phyloP scores from a whole-genome alignment of 2,329 filamentous ascomycete species.

The Nannizziopsis barbatae region DNA sequence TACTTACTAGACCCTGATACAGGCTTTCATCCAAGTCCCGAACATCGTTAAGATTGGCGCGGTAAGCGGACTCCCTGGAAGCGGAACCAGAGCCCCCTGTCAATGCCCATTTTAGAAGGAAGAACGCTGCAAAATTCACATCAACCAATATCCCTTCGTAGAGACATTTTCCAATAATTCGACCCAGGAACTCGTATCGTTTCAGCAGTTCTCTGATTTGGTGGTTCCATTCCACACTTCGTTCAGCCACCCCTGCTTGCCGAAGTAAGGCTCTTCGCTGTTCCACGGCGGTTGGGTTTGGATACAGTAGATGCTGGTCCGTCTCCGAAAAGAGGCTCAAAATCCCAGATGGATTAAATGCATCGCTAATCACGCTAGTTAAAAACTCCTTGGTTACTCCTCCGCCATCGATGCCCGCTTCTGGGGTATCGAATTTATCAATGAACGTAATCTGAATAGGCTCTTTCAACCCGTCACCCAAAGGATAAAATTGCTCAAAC shows the following conservation, averaged over 20 bases:
- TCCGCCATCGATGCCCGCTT: slow-evolving; percentile 92
- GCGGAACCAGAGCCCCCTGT: slow-evolving; percentile 54
- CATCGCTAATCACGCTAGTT: slow-evolving; percentile 74
- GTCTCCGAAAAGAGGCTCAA: slow-evolving; percentile 69
- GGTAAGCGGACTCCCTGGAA: slow-evolving; percentile 60
- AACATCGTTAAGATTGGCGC: slow-evolving; percentile 88
- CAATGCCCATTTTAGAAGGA: slow-evolving; percentile 87
- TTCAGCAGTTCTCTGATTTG: slow-evolving; percentile 52
- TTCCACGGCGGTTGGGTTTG: slow-evolving; percentile 69
- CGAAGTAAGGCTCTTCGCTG: slow-evolving; percentile 51
- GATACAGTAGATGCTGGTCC: slow-evolving; percentile 74
- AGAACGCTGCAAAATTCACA: slow-evolving; percentile 86
- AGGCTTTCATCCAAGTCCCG: slow-evolving; percentile 82
- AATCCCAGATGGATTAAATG: slow-evolving; percentile 53
- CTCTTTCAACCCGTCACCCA: slow-evolving; percentile 79
- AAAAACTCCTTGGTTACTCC: slow-evolving; percentile 97
- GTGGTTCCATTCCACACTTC: slow-evolving; percentile 46
- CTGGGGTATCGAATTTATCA: slow-evolving; percentile 72
- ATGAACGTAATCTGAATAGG: slow-evolving; percentile 95
- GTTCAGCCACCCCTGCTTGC: slow-evolving; percentile 42
- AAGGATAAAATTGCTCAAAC: slow-evolving; percentile 65
- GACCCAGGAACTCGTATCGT: slow-evolving; percentile 81
- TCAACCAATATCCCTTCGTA: slow-evolving; percentile 96
- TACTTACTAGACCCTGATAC: slow-evolving; percentile 66
- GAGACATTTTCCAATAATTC: slow-evolving; percentile 88